Percentiles rank a stretch among this genome's conserved stretches.
Conservation (phyloP, 164 flowering plant species). For the Brasenia schreberi region DNA sequence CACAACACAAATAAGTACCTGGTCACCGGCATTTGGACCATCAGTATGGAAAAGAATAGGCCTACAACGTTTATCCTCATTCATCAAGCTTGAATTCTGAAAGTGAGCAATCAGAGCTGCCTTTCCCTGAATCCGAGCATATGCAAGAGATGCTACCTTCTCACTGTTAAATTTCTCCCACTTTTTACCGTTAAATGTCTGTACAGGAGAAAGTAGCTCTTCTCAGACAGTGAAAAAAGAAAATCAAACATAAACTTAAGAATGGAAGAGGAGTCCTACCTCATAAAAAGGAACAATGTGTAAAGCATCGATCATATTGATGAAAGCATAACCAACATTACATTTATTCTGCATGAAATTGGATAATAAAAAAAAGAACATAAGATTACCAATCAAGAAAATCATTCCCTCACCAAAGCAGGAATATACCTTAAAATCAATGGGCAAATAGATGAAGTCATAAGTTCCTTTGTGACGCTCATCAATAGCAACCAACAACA, state of each 20-base stretch:
- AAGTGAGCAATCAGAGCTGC: conserved; percentile 78
- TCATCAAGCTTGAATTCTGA: conserved; percentile 92
- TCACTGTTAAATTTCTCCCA: conserved; percentile 97
- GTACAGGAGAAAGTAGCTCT: conserved; percentile 6
- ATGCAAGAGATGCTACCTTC: conserved; percentile 82
- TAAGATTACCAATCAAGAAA: not conserved
- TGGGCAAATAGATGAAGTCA: conserved; percentile 70
- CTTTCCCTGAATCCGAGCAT: conserved; percentile 87
- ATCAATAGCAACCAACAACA: conserved; percentile 70
- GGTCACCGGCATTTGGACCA: conserved; percentile 92
- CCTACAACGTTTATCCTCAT: conserved; percentile 87
- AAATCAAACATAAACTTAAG: not conserved
- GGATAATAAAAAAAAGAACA: not conserved
- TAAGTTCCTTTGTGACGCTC: conserved; percentile 55
- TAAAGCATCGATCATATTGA: conserved; percentile 65
- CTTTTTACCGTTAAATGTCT: conserved; percentile 79
- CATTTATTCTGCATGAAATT: conserved; percentile 57
- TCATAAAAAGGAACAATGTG: conserved; percentile 57
- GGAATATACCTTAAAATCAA: conserved; percentile 57
- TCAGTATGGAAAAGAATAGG: conserved; percentile 80
- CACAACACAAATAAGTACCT: conserved; percentile 21
- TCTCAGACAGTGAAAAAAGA: not conserved
- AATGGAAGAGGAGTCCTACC: conserved; percentile 23
- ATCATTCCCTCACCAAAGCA: not conserved
- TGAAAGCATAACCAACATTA: conserved; percentile 88